Evolutionary conservation across 768 basidiomycete genomes (phyloP).

Genomic region (Trametes maxima): DNA sequence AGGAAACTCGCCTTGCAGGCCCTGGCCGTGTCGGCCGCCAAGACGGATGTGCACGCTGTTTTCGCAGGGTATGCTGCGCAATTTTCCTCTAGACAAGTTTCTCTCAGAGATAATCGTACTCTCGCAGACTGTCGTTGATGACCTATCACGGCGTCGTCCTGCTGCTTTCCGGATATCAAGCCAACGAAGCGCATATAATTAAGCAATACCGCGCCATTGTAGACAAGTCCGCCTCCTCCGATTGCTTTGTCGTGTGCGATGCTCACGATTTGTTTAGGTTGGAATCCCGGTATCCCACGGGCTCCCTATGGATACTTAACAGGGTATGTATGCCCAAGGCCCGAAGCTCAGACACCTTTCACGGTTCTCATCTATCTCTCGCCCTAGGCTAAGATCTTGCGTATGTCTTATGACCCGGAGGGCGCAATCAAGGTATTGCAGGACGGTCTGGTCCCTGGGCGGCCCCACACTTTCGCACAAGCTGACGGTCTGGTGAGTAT

Average conservation of each 20-base stretch:
- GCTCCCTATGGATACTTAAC: conserved; percentile 75
- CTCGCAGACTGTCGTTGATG: conserved; percentile 69
- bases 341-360: background rate
- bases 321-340: conserved; percentile 42
- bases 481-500: conserved; percentile 67
- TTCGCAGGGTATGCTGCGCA: conserved; percentile 64
- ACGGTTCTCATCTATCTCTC: background rate
- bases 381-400: conserved; percentile 66
- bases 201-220: conserved; percentile 66
- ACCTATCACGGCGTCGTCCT: conserved; percentile 76
- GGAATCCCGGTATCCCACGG: conserved; percentile 56
- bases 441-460: conserved; percentile 56
- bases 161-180: conserved; percentile 73
- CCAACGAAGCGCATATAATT: conserved; percentile 66
- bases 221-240: conserved; percentile 48
- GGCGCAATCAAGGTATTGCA: conserved; percentile 65
- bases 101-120: background rate
- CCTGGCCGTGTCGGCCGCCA: conserved; percentile 65
- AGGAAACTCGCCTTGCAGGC: conserved; percentile 68
- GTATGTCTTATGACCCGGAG: conserved; percentile 68
- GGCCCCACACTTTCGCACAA: conserved; percentile 61
- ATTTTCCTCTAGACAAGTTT: background rate
- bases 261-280: conserved; percentile 1
- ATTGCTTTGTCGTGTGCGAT: too few relatives aligned
- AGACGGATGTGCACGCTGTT: conserved; percentile 71